These are phyloP conservation scores for Miscanthus sacchariflorus DNA, from an alignment of 202 grass and related monocot species.

Conservation along the genomic window DNA sequence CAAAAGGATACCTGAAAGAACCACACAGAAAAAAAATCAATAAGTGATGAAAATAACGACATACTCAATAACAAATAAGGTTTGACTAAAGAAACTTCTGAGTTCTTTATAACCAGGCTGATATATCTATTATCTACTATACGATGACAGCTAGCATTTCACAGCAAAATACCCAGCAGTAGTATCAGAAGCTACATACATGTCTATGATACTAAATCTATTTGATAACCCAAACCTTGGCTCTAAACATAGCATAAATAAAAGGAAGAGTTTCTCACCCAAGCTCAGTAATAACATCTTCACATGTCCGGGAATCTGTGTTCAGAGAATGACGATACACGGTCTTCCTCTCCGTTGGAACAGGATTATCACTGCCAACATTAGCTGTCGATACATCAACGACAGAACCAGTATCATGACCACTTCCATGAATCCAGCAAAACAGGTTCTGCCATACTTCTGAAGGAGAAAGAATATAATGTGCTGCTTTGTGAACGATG, in stretches of 20 bases:
- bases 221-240: not conserved
- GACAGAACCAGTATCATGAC: conserved; percentile 47
- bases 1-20: conserved; percentile 85
- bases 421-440: conserved; percentile 63
- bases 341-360: conserved; percentile 68
- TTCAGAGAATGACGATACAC: conserved; percentile 83
- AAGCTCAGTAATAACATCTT: conserved; percentile 97
- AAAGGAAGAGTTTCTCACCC: conserved; percentile 62
- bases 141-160: conserved; percentile 15
- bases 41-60: not conserved
- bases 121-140: conserved; percentile 11
- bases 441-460: conserved; percentile 76
- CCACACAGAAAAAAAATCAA: not conserved
- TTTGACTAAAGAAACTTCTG: conserved; percentile 8
- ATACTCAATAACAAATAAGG: conserved; percentile 1
- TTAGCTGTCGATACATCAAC: conserved; percentile 66
- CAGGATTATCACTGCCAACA: conserved; percentile 74
- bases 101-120: not conserved
- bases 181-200: conserved; percentile 31
- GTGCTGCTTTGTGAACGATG: conserved; percentile 74
- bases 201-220: conserved; percentile 24
- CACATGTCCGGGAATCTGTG: conserved; percentile 92
- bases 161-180: conserved; percentile 1
- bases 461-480: conserved; percentile 91
- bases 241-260: not conserved